Conservation (phyloP, 495 filamentous ascomycete species). For the Lepraria neglecta region DNA sequence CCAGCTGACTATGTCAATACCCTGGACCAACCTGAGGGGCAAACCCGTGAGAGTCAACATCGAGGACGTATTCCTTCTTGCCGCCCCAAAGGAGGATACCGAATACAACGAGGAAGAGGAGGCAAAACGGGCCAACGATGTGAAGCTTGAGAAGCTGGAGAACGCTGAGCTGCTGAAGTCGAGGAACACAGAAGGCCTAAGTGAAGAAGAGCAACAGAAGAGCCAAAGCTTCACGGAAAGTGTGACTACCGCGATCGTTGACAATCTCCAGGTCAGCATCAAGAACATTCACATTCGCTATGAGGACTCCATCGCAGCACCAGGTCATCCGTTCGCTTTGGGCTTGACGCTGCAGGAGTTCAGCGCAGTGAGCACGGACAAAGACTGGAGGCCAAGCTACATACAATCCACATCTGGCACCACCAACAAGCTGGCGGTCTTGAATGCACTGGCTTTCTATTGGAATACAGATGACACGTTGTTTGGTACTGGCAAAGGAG, state of each 20-base stretch:
- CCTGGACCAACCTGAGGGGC: conserved; percentile 91
- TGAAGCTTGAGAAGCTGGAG: conserved; percentile 97
- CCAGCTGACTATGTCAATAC: conserved; percentile 81
- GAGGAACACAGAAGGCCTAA: conserved; percentile 85
- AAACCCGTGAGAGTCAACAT: conserved; percentile 92
- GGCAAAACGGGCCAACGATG: conserved; percentile 65
- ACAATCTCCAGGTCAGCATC: conserved; percentile 93
- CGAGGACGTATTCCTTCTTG: conserved; percentile 91
- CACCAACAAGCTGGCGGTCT: conserved; percentile 85
- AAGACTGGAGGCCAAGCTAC: conserved; percentile 87
- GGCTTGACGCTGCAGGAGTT: conserved; percentile 90
- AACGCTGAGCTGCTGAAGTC: conserved; percentile 92
- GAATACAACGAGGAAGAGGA: conserved; percentile 93
- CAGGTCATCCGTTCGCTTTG: conserved; percentile 88
- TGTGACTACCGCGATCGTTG: conserved; percentile 88
- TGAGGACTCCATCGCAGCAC: conserved; percentile 92
- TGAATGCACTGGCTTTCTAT: conserved; percentile 84
- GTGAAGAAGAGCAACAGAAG: conserved; percentile 86
- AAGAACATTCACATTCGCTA: conserved; percentile 98
- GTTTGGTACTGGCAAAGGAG: conserved; percentile 64
- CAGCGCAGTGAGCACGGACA: conserved; percentile 91
- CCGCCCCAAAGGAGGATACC: conserved; percentile 87
- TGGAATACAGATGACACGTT: conserved; percentile 93
- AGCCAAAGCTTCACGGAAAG: conserved; percentile 95
- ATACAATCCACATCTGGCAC: conserved; percentile 75